A percentile compares a stretch with the other conserved stretches of the same genome.
Conservation (phyloP, 1,284 basidiomycete genomes). For the Ustilago xerochloae region DNA sequence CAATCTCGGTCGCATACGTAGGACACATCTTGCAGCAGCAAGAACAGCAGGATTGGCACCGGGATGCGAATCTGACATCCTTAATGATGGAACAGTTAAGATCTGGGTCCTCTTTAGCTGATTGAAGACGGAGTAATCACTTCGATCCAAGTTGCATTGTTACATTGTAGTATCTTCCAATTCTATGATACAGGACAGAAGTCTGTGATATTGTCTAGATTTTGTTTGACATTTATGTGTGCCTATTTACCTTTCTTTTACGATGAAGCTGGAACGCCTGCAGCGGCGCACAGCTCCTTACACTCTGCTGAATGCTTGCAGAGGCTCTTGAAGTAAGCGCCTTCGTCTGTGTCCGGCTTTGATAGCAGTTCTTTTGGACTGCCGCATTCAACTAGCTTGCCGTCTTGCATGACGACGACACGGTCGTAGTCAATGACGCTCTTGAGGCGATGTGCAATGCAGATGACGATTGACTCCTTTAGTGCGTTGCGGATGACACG, state of each 20-base stretch:
- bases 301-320: conserved; percentile 41
- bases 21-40: conserved; percentile 22
- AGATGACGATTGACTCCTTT: conserved; percentile 68
- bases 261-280: conserved; percentile 11
- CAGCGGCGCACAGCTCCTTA: conserved; percentile 25
- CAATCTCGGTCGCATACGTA: conserved; percentile 26
- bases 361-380: conserved; percentile 72
- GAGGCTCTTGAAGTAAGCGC: conserved; percentile 33
- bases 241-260: not conserved
- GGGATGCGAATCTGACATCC: conserved; percentile 18
- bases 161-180: too few species aligned
- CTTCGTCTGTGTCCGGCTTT: conserved; percentile 20
- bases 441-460: conserved; percentile 50
- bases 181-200: not conserved
- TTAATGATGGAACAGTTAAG: conserved; percentile 44
- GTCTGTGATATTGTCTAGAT: too few species aligned
- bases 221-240: not conserved
- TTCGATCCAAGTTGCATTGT: not conserved
- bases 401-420: conserved; percentile 74
- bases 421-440: conserved; percentile 74
- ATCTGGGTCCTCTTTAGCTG: conserved; percentile 13
- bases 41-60: conserved; percentile 39
- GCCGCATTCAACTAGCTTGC: conserved; percentile 76
- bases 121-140: conserved; percentile 1
- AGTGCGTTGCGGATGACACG: conserved; percentile 33